Base-by-base conservation (phyloP, 2,329 filamentous ascomycete genomes). In the Aureobasidium sp. region DNA sequence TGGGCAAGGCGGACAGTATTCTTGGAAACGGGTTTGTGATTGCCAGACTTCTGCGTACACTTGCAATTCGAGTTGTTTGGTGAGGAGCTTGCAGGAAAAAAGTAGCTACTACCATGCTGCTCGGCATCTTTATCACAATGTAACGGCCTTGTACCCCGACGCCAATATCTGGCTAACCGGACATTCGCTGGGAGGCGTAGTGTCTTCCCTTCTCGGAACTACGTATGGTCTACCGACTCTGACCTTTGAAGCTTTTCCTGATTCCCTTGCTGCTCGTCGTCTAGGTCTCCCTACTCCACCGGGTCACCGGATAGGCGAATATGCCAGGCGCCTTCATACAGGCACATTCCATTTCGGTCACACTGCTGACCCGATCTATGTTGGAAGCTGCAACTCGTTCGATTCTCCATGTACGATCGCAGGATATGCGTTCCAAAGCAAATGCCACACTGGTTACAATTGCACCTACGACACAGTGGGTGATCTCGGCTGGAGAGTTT, bases 381-480 rank as follows among this genome's bases (percentile, higher is more conserved):
- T 96, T 76, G 92, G 92, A 33, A 89, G 87, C 0, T 97, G 92
- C 75, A 96, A 96, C 69, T 90, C 89, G 39, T 90, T 89, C 7
- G 91, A 89, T 5, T 91, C 91, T 6, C 85, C 87, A 3, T 97
- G 92, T 73, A 93, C 91, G 0, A 85, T 94, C 70, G 92, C 87
- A 2, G 92, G 92, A 0, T 97, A 97, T 72, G 91, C 92, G 1
- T 82, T 97, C 79, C 91, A 97, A 73, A 89, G 90, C 17, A 81
- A 86, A 27, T 97, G 92, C 68, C 92, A 97, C 68, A 88, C 90
- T 0, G 92, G 92, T 6, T 82, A 83, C 58, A 87, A 92, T 73
- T 97, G 92, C 69, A 83, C 89, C 0, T 97, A 96, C 71, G 92
- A 97, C 69, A 92, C 92, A 0, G 91, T 97, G 31, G 85, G 82